phyloP scores from a whole-genome alignment of 805 yeast genomes.

The Pichia gijzeniarum region DNA sequence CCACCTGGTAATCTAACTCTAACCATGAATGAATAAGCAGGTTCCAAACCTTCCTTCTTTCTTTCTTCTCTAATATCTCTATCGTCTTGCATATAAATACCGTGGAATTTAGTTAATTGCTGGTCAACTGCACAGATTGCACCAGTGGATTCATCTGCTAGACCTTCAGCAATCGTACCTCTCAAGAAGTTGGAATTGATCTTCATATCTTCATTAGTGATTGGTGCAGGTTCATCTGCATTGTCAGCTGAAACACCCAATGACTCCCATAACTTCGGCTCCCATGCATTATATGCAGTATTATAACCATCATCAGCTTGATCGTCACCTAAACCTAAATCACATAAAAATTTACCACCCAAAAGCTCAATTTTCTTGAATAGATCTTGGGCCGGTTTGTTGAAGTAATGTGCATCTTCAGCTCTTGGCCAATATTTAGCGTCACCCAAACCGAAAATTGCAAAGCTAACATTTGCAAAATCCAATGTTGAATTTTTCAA shows the following conservation, averaged over 20 bases:
- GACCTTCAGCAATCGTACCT: slow-evolving; percentile 88
- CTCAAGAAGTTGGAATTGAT: slow-evolving; percentile 78
- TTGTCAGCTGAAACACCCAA: slow-evolving; percentile 84
- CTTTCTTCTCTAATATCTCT: slow-evolving; percentile 92
- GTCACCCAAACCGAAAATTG: slow-evolving; percentile 77
- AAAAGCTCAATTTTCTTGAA: slow-evolving; percentile 55
- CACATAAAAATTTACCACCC: slow-evolving; percentile 68
- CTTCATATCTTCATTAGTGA: slow-evolving; percentile 95
- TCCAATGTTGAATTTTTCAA: slow-evolving; percentile 63
- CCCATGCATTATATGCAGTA: slow-evolving; percentile 90
- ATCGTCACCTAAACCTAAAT: slow-evolving; percentile 89
- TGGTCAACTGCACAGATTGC: slow-evolving; percentile 87
- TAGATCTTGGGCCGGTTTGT: slow-evolving; percentile 81
- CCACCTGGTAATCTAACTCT: slow-evolving; percentile 96
- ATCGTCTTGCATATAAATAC: slow-evolving; percentile 97
- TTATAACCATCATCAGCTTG: slow-evolving; percentile 95
- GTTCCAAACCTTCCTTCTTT: slow-evolving; percentile 88
- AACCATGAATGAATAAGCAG: slow-evolving; percentile 95
- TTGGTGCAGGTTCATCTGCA: slow-evolving; percentile 84
- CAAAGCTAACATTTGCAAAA: slow-evolving; percentile 47
- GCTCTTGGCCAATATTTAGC: slow-evolving; percentile 94
- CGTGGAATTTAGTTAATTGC: slow-evolving; percentile 94
- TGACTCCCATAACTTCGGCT: slow-evolving; percentile 76
- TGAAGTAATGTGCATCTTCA: slow-evolving; percentile 89
- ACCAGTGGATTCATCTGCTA: slow-evolving; percentile 77